Evolutionary conservation across 2,329 filamentous ascomycete species (phyloP).

Genomic region (Aspergillus quadricinctus): DNA sequence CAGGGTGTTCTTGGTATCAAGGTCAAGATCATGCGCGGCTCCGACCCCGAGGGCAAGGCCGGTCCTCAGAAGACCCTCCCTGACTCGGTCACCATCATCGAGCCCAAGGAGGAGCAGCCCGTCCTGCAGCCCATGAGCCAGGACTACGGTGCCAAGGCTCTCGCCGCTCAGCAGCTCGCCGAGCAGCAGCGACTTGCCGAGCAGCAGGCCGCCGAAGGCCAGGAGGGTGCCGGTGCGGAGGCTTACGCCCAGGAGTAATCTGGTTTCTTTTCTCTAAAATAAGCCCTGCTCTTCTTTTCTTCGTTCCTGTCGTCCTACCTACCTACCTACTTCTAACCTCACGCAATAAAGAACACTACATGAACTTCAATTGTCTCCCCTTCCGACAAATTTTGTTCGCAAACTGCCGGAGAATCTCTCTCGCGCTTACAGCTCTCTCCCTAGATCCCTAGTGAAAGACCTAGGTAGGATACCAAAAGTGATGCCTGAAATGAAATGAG

Average conservation of each 20-base stretch:
- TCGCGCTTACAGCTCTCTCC: neutral
- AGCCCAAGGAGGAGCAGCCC: conserved; percentile 98
- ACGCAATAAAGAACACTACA: conserved; percentile 35
- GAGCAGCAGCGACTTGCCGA: conserved; percentile 56
- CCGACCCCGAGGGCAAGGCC: conserved; percentile 98
- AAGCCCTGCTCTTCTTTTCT: conserved; percentile 22
- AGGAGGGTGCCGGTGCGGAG: conserved; percentile 41
- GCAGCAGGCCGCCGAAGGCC: conserved; percentile 50
- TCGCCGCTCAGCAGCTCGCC: conserved; percentile 55
- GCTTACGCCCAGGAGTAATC: conserved; percentile 46
- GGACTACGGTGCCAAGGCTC: conserved; percentile 95
- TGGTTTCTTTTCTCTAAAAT: conserved; percentile 21
- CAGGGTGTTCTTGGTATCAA: conserved; percentile 99
- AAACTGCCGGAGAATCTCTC: conserved; percentile 1
- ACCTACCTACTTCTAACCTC: conserved; percentile 30
- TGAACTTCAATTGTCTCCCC: conserved; percentile 18
- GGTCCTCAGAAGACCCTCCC: conserved; percentile 96
- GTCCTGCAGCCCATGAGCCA: conserved; percentile 94
- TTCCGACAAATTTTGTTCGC: conserved; percentile 1
- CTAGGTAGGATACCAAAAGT: conserved; percentile 8
- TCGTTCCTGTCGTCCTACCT: conserved; percentile 30
- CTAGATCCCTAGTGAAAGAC: conserved; percentile 9
- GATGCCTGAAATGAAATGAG: conserved; percentile 1
- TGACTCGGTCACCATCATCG: conserved; percentile 98
- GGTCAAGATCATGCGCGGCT: conserved; percentile 99